Evolutionary conservation across 805 yeast genomes (phyloP), one percentile per base, ranked within the genome.

Genomic region (Priceomyces fermenticarens): DNA sequence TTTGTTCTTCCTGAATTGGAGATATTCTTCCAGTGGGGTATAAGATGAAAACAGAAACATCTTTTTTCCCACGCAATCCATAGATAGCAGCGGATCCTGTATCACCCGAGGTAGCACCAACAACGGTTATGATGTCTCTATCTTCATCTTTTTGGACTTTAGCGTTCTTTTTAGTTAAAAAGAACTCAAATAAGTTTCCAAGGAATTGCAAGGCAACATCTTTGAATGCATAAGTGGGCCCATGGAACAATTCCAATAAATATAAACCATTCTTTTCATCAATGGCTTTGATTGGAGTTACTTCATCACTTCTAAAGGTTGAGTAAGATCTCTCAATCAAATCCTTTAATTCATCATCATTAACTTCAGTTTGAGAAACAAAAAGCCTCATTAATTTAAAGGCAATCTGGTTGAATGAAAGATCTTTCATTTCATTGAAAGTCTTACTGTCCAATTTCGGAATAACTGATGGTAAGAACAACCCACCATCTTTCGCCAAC

Each of bases 71-170:
- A 70, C 99, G 80, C 52, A 93, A 77, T 40, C 99, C 99, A 67
- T 93, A 93, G 52, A 93, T 93, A 47, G 99, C 99, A 40, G 99
- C 99, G 40, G 96, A 86, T 45, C 99, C 99, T 35, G 99, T 93
- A 58, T 93, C 99, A 59, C 99, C 99, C 35, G 96, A 85, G 20
- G 99, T 93, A 33, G 99, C 99, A 58, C 99, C 99, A 43, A 93
- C 97, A 50, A 93, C 98, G 30, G 99, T 93, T 57, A 93, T 74
- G 44, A 79, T 78, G 53, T 88, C 93, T 61, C 91, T 77, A 51
- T 77, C 74, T 44, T 75, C 76, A 40, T 71, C 72, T 16, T 62
- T 69, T n/a, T 55, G 46, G 48, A 76, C 73, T 37, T 57, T 61
- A 6, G 70, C 66, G 58, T 93, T 93, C 54, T 79, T 77, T 65